phyloP scores from a whole-genome alignment of 2,329 filamentous ascomycete genomes.

The Colletotrichum tabaci region DNA sequence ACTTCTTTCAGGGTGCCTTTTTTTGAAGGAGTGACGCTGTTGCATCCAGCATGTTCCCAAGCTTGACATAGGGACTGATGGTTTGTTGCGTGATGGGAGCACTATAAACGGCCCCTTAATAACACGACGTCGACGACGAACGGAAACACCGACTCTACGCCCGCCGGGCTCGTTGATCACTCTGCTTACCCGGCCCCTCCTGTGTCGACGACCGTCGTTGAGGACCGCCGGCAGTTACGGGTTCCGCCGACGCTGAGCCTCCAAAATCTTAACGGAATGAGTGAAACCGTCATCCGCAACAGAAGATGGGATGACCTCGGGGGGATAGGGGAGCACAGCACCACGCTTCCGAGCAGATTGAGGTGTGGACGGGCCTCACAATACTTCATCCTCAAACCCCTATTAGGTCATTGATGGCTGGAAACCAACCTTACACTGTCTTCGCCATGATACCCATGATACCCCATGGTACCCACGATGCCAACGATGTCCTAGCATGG shows the following conservation, averaged over 20 bases:
- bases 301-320: slow-evolving; percentile 23
- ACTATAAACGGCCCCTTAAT: background rate
- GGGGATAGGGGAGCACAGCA: slow-evolving; percentile 2
- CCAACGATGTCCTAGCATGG: background rate
- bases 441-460: background rate
- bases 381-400: background rate
- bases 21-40: background rate
- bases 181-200: slow-evolving; percentile 4
- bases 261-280: slow-evolving; percentile 7
- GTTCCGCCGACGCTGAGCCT: slow-evolving; percentile 12
- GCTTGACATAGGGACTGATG: background rate
- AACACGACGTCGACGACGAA: slow-evolving; percentile 1
- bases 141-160: background rate
- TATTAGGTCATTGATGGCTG: background rate
- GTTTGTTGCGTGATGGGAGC: background rate
- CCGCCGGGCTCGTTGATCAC: background rate
- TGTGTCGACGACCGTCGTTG: background rate
- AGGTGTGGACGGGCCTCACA: slow-evolving; percentile 18
- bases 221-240: slow-evolving; percentile 14
- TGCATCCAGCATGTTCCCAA: background rate
- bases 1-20: background rate
- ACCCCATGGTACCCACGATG: background rate
- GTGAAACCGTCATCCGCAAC: slow-evolving; percentile 37
- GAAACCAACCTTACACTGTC: background rate
- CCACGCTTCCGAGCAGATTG: slow-evolving; percentile 7